These are phyloP conservation scores for Picea glauca DNA, from an alignment of 75 land plant genomes.

Conservation along the genomic window DNA sequence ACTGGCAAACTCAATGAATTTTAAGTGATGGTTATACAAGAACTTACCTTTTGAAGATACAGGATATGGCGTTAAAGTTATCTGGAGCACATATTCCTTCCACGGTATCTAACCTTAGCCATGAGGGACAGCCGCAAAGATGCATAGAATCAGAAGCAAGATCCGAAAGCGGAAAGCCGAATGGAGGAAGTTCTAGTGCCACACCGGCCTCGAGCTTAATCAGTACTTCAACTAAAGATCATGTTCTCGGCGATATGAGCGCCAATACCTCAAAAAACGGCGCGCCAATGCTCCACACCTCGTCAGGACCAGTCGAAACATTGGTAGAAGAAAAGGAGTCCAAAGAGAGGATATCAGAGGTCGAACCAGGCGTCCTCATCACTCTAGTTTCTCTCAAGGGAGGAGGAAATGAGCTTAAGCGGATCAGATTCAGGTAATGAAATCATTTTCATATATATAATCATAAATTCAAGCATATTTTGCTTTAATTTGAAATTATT, in stretches of 20 bases:
- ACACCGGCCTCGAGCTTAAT: conserved; percentile 22
- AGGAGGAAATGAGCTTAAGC: conserved; percentile 85
- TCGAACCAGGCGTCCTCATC: conserved; percentile 94
- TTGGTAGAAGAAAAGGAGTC: conserved; percentile 44
- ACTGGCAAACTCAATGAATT: too few species aligned
- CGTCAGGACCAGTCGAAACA: conserved; percentile 21
- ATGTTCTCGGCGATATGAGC: conserved; percentile 30
- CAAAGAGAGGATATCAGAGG: conserved; percentile 94
- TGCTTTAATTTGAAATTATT: too few species aligned
- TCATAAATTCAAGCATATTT: too few species aligned
- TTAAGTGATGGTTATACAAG: too few species aligned
- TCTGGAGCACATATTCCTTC: conserved; percentile 76
- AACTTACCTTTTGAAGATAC: conserved; percentile 43
- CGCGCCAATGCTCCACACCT: conserved; percentile 26
- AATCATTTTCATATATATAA: not conserved
- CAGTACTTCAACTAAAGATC: conserved; percentile 22
- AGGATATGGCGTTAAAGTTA: conserved; percentile 78
- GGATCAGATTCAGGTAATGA: conserved; percentile 89
- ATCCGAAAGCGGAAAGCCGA: conserved; percentile 15
- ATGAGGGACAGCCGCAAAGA: conserved; percentile 8
- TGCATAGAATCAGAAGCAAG: conserved; percentile 15
- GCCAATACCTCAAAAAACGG: conserved; percentile 48
- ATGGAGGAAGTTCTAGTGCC: conserved; percentile 34
- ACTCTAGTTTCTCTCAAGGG: conserved; percentile 71
- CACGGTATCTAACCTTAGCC: conserved; percentile 55